These are phyloP conservation scores for Bisporella sp. DNA, from an alignment of 2,329 filamentous ascomycete species.

Conservation along the genomic window DNA sequence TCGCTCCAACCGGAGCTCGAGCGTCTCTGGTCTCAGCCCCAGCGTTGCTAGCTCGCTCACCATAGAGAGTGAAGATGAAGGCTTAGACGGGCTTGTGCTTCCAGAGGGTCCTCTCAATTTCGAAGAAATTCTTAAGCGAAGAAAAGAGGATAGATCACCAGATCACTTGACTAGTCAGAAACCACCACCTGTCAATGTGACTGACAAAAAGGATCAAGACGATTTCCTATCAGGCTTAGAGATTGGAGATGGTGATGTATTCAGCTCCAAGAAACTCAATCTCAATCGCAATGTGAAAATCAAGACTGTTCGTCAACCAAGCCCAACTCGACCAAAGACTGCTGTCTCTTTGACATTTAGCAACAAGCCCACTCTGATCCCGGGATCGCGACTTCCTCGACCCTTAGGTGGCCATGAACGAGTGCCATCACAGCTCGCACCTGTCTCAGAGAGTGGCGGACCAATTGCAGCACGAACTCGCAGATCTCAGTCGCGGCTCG, in stretches of 20 bases:
- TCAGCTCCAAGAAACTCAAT: constrained; percentile 73
- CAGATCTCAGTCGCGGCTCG: constrained; percentile 59
- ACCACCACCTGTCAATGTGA: constrained; percentile 29
- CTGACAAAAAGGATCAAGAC: constrained; percentile 40
- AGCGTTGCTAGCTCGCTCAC: constrained; percentile 90
- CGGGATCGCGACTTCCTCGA: constrained; percentile 69
- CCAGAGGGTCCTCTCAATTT: constrained; percentile 81
- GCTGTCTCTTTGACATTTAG: constrained; percentile 88
- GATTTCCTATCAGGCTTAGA: constrained; percentile 86
- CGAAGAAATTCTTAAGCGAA: constrained; percentile 66
- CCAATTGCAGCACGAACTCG: constrained; percentile 54
- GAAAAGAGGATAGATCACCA: constrained; percentile 55
- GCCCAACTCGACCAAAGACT: constrained; percentile 64
- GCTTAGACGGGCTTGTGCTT: constrained; percentile 80
- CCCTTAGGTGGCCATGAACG: constrained; percentile 63
- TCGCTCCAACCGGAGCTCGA: constrained; percentile 78
- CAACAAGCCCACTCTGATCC: constrained; percentile 54
- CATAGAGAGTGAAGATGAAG: constrained; percentile 88
- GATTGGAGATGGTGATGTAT: constrained; percentile 74
- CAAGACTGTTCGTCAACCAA: constrained; percentile 62
- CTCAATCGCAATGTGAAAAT: constrained; percentile 89
- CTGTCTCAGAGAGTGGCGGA: constrained; percentile 83
- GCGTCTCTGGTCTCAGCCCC: constrained; percentile 82
- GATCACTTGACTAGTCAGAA: constrained; percentile 33
- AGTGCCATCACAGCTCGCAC: constrained; percentile 73